phyloP scores from a whole-genome alignment of 2,329 filamentous ascomycete genomes.

The Pyrenophora teres region DNA sequence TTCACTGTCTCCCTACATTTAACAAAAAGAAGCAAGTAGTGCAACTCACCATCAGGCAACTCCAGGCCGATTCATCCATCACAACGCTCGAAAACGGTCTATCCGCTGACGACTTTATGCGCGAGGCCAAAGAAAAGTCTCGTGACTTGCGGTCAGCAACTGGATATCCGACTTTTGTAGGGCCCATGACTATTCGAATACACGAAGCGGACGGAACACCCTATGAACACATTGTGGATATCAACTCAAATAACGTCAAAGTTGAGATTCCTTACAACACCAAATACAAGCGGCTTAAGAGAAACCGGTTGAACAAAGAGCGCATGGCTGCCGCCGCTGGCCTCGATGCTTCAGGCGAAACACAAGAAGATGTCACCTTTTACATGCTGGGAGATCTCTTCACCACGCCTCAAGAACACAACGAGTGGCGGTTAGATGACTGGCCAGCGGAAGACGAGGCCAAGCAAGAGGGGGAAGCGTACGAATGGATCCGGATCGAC shows the following conservation, averaged over 20 bases:
- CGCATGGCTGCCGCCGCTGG: constrained; percentile 67
- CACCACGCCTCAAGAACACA: constrained; percentile 77
- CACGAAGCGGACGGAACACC: constrained; percentile 98
- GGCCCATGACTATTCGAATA: constrained; percentile 96
- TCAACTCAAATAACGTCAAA: constrained; percentile 81
- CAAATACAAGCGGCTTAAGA: constrained; percentile 96
- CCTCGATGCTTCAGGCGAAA: constrained; percentile 65
- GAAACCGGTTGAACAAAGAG: constrained; percentile 81
- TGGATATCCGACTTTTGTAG: constrained; percentile 82
- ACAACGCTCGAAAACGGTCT: constrained; percentile 50
- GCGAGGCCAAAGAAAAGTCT: constrained; percentile 80
- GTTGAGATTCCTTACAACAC: constrained; percentile 98
- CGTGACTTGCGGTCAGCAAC: constrained; percentile 70
- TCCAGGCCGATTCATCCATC: constrained; percentile 38
- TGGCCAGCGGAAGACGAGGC: constrained; percentile 89
- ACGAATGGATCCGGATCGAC: constrained; percentile 98
- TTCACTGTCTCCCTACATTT: constrained; percentile 85
- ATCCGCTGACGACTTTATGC: constrained; percentile 76
- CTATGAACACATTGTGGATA: constrained; percentile 96
- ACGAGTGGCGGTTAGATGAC: constrained; percentile 82
- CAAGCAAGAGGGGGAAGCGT: constrained; percentile 92
- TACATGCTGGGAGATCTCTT: constrained; percentile 93
- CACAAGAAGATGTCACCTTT: constrained; percentile 78
- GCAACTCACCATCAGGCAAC: constrained; percentile 84
- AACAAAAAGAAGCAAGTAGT: constrained; percentile 98